A percentile compares a stretch with the other conserved stretches of the same genome.
phyloP scores from a whole-genome alignment of 768 basidiomycete species.

The Fibroporia radiculosa region DNA sequence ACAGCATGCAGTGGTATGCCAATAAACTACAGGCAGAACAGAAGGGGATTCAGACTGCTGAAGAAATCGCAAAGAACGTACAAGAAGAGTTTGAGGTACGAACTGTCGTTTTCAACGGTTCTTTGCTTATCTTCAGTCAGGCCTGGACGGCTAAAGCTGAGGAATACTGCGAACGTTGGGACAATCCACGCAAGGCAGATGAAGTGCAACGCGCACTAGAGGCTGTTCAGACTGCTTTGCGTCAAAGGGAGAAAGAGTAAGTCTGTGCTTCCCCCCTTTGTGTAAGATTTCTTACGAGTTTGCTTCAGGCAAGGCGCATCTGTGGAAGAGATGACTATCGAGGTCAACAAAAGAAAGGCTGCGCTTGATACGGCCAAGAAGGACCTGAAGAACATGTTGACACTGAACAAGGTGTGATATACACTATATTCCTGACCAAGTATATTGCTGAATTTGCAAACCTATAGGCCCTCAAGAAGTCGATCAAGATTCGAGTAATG shows the following conservation, averaged over 20 bases:
- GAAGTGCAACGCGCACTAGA: conserved; percentile 55
- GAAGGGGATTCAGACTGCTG: conserved; percentile 33
- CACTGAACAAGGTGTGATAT: conserved; percentile 53
- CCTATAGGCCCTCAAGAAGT: conserved; percentile 54
- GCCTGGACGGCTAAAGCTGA: conserved; percentile 60
- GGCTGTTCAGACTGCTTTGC: conserved; percentile 54
- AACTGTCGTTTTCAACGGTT: not conserved
- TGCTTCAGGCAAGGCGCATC: conserved; percentile 66
- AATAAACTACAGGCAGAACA: conserved; percentile 47
- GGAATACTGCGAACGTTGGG: conserved; percentile 50
- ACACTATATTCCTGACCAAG: not conserved
- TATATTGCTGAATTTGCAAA: not conserved
- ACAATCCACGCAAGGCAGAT: conserved; percentile 48
- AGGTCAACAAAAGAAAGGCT: conserved; percentile 58
- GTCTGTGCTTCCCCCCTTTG: conserved; percentile 11
- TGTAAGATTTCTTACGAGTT: conserved; percentile 2
- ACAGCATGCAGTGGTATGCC: conserved; percentile 37
- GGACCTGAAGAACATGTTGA: conserved; percentile 56
- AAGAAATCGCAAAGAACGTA: conserved; percentile 41
- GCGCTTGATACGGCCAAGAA: conserved; percentile 51
- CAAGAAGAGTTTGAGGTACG: conserved; percentile 56
- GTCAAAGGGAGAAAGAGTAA: conserved; percentile 58
- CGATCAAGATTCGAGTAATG: conserved; percentile 54
- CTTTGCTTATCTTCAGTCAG: conserved; percentile 22
- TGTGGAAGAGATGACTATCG: conserved; percentile 68